Base-by-base conservation (phyloP, 352 stramenopile genomes). In the Phytophthora cajani region DNA sequence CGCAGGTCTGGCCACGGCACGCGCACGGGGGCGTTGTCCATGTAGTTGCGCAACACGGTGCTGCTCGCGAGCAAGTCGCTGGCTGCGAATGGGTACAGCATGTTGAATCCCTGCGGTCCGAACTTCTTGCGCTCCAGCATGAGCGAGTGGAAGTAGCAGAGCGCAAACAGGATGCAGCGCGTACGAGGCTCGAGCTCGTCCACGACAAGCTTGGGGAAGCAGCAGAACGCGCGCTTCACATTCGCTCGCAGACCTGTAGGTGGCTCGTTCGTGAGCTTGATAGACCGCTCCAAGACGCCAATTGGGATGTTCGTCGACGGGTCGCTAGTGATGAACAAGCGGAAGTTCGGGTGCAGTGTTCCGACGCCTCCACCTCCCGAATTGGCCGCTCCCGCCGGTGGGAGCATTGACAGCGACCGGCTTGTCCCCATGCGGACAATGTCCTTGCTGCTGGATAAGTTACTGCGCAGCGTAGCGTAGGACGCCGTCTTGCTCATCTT, bases 41-140 rank as follows among this genome's bases (percentile, higher is more conserved):
- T 98, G 77, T 98, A 97, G 63, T 98, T 98, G 33, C 82, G 78
- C 4, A 98, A 64, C 52, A 97, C 90, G 1, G 87, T 91, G 19
- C 86, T 91, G 46, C 88, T 97, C 12, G 87, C 79, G 5, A 95
- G 71, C 21, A 98, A 72, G 58, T 98, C 92, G 21, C 90, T 95
- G 0, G 83, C 80, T 1, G 92, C 85, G 59, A 98, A 98, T 33
- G 92, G 92, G 55, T 98, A 98, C 33, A 87, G 70, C 79, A 97
- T 90, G 64, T 98, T 98, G 71, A 97, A 97, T 2, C 92, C 92
- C 56, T 97, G 89, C 0, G 90, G 67, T 1, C 92, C 92, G 60
- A 97, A 98, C 68, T 96, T 97, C 62, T 97, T 97, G 61, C 93
- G 84, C 62, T 98, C 93, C 16, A 98, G 75, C 87, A 98, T 93